A percentile compares a stretch with the other conserved stretches of the same genome.
phyloP scores from a whole-genome alignment of 108 stramenopile genomes.

The Skeletonema marinoi region DNA sequence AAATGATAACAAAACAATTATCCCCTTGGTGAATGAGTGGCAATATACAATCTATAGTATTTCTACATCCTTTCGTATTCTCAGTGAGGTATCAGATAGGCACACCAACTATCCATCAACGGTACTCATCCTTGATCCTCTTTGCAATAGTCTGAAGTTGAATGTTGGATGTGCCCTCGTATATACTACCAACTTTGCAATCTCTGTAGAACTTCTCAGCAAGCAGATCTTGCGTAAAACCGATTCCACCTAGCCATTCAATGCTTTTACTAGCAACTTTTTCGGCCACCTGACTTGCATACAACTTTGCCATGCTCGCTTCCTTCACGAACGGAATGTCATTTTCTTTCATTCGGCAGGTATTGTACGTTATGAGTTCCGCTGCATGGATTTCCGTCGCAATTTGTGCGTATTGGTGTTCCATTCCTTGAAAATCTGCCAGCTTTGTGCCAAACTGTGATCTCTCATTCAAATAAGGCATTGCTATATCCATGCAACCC shows the following conservation, averaged over 20 bases:
- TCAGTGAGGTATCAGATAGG: no score
- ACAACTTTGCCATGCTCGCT: constrained; percentile 95
- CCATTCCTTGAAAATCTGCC: constrained; percentile 92
- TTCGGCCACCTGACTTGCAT: constrained; percentile 90
- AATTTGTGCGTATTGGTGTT: constrained; percentile 94
- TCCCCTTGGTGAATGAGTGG: background rate
- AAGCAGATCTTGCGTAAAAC: constrained; percentile 88
- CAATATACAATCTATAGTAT: background rate
- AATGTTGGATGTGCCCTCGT: constrained; percentile 86
- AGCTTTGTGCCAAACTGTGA: constrained; percentile 89
- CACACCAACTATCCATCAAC: background rate
- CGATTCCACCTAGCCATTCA: constrained; percentile 95
- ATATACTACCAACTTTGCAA: constrained; percentile 96
- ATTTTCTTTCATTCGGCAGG: constrained; percentile 90
- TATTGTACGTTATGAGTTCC: constrained; percentile 89
- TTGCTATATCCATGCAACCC: constrained; percentile 86
- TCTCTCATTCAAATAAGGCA: constrained; percentile 91
- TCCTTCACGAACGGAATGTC: constrained; percentile 92
- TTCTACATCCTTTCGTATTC: background rate
- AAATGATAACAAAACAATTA: background rate
- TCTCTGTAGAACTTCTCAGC: constrained; percentile 97
- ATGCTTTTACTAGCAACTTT: constrained; percentile 80
- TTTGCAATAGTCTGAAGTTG: constrained; percentile 87
- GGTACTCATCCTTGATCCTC: constrained; percentile 58
- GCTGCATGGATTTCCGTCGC: constrained; percentile 95